Base-by-base conservation (phyloP, 441 rosid species). In the Rhodomyrtus psidioides region DNA sequence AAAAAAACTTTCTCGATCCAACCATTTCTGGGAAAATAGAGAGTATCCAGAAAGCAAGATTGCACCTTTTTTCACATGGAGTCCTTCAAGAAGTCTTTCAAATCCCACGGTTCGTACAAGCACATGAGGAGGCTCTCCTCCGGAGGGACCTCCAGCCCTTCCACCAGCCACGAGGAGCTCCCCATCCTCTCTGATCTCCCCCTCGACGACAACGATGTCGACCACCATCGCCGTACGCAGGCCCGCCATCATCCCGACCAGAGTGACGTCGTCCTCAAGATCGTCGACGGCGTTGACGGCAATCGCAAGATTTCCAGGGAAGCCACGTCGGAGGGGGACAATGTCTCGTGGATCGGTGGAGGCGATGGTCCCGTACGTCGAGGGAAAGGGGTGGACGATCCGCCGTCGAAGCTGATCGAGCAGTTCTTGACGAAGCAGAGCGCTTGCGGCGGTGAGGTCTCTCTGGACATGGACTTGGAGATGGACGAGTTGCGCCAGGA, bases 391-490 rank as follows among this genome's bases (percentile, higher is more conserved):
- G 26, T 21, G 87, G 89, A 89, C 46, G 98, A 95, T 89, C 98
- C 98, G 26, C 94, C 97, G 12, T 93, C 98, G 15, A 90, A 90
- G 93, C 88, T 96, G 59, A 94, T 94, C n/a, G 93, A 91, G 76
- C 94, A 94, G 91, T 96, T 96, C 86, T 86, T 95, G 81, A 93
- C 93, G 87, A 94, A 91, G 79, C 99, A 96, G 75, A 86, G 90
- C 81, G 95, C 94, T 51, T 93, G 94, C 21, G 96, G 96, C 1
- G 87, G 84, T 10, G 98, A 95, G 83, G 89, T 95, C 88, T 91
- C 92, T 17, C 87, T 94, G 24, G 96, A 94, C 86, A 89, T 92
- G 89, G 96, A 94, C 85, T 82, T 91, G 54, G 91, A 88, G 54
- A 94, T 93, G 96, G 91, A 87, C 19, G 95, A 94, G 90, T 90